Base-by-base conservation (phyloP, 768 basidiomycete genomes). In the Pleurotus salmoneostramineus region DNA sequence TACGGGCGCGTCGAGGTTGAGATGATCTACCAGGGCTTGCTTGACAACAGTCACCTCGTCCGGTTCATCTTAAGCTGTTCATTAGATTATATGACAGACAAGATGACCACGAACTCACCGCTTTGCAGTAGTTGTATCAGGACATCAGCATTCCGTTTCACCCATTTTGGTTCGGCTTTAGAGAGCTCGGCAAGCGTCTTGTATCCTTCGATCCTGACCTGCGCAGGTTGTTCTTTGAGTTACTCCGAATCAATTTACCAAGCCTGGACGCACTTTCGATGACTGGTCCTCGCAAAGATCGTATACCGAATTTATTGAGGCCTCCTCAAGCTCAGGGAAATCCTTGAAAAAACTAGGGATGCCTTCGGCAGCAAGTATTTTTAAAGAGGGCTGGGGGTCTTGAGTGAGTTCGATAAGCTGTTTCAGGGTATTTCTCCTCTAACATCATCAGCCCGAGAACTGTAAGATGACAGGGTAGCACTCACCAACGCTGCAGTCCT, bases 161-260 rank as follows among this genome's bases (percentile, higher is more conserved):
- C 76, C 80, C 81, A 84, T 64, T 80, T 83, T 48, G 66, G 74
- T 57, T 83, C 77, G 56, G 75, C 77, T 54, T 58, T 74, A 5
- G 77, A 78, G 14, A 79, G 64, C 10, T 68, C 64, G 0, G 80
- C 82, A 56, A 90, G 79, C 2, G 87, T 84, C 14, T 71, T 67
- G 66, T 90, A 90, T 8, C 88, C 88, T 49, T 82, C 81, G 54
- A 83, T 78, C n/a, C 89, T 82, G 11, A 89, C 85, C 87, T 89
- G 58, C 6, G 58, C 33, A 59, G 10, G 21, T 34, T 32, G 5
- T 34, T 4, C 12, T 7, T 12, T 36, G 5, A 27, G 21, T 10
- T 11, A 12, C 37, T 34, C 8, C 15, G 43, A 11, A 14, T 6
- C n/a, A 31, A 7, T 15, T 34, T 31, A 27, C 21, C 21, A 14